Percentiles rank a stretch among this genome's conserved stretches.
These are phyloP conservation scores for Fusarium chaquense DNA, from an alignment of 2,329 filamentous ascomycete genomes.

Conservation along the genomic window DNA sequence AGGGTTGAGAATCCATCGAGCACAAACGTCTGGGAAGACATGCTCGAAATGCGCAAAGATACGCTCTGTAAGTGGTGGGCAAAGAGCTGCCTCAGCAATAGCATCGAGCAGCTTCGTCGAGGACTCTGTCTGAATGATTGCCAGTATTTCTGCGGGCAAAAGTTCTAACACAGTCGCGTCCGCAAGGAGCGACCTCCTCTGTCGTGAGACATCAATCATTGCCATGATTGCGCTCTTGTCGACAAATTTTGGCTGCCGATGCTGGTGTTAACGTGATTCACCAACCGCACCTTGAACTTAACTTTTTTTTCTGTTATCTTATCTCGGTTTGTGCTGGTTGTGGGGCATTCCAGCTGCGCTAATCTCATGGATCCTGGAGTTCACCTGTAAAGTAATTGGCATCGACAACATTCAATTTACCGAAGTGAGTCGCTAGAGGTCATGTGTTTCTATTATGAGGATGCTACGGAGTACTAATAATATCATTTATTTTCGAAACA, in stretches of 20 bases:
- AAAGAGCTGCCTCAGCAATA: constrained; percentile 76
- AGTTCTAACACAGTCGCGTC: constrained; percentile 67
- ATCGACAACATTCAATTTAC: constrained; percentile 3
- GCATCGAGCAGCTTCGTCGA: constrained; percentile 77
- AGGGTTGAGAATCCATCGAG: constrained; percentile 75
- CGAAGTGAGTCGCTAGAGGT: neutral
- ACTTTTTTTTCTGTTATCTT: constrained; percentile 52
- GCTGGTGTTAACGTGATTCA: constrained; percentile 45
- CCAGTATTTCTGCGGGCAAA: constrained; percentile 77
- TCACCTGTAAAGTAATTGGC: constrained; percentile 8
- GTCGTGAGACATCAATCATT: constrained; percentile 65
- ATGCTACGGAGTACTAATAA: neutral
- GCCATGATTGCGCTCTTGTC: constrained; percentile 62
- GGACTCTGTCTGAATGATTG: constrained; percentile 72
- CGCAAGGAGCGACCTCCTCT: constrained; percentile 67
- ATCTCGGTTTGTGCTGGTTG: constrained; percentile 53
- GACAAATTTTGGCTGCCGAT: constrained; percentile 46
- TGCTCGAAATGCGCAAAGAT: constrained; percentile 81
- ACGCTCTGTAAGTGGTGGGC: constrained; percentile 75
- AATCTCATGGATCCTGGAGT: constrained; percentile 21
- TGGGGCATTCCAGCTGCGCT: constrained; percentile 38
- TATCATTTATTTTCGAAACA: neutral
- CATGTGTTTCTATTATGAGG: neutral
- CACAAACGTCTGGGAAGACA: constrained; percentile 84
- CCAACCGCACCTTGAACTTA: constrained; percentile 50